Evolutionary conservation across 1,284 basidiomycete species (phyloP).

Genomic region (Cryptococcus sp.): DNA sequence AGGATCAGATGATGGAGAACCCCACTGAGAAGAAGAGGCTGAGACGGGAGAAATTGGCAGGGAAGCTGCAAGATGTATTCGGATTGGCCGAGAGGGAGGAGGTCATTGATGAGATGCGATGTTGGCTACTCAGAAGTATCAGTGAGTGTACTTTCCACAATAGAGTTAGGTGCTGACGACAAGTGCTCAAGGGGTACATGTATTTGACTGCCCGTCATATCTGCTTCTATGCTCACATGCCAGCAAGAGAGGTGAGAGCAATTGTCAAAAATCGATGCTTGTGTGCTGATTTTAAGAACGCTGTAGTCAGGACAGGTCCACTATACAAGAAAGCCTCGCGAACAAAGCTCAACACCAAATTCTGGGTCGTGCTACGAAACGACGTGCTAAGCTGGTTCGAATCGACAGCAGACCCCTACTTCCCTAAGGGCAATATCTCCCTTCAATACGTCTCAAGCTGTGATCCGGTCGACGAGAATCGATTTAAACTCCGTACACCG

Average conservation of each 20-base stretch:
- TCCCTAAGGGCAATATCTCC: constrained; percentile 90
- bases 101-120: constrained; percentile 83
- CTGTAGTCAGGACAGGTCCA: constrained; percentile 79
- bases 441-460: constrained; percentile 86
- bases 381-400: constrained; percentile 92
- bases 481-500: constrained; percentile 73
- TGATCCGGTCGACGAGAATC: constrained; percentile 67
- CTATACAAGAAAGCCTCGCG: constrained; percentile 76
- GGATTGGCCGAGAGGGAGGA: constrained; percentile 71
- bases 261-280: constrained; percentile 7
- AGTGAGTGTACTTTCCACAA: constrained; percentile 55
- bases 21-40: constrained; percentile 50
- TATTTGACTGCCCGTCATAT: constrained; percentile 87
- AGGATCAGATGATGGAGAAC: constrained; percentile 18
- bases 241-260: constrained; percentile 66
- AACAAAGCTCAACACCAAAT: constrained; percentile 82
- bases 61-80: constrained; percentile 80
- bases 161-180: constrained; percentile 1
- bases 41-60: constrained; percentile 67
- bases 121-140: constrained; percentile 79
- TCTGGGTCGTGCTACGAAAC: constrained; percentile 92
- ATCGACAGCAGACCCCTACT: constrained; percentile 91
- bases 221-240: constrained; percentile 97
- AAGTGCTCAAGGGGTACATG: constrained; percentile 93
- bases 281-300: constrained; percentile 57